These are phyloP conservation scores for Symbiodinium natans DNA, from an alignment of 73 alveolate genomes.

Conservation along the genomic window DNA sequence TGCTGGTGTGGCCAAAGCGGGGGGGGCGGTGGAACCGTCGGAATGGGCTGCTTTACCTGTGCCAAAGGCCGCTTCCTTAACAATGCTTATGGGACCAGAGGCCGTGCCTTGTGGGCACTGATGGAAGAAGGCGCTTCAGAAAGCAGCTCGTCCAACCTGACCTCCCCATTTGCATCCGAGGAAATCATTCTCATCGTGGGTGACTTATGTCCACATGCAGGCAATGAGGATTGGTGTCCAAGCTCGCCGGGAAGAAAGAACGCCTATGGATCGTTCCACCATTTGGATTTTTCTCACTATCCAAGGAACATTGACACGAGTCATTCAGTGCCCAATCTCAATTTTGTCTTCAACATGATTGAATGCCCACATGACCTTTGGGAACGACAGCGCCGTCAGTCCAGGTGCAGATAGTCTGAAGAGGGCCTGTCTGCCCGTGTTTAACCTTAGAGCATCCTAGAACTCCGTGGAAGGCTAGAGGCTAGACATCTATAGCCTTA, in stretches of 20 bases:
- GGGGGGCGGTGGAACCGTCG: conserved; percentile 7
- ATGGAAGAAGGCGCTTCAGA: not conserved
- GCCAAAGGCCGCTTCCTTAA: conserved; percentile 59
- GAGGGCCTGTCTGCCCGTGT: no score
- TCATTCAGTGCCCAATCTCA: conserved; percentile 43
- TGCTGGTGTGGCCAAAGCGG: conserved; percentile 35
- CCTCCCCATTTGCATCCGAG: conserved; percentile 4
- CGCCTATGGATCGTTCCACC: conserved; percentile 81
- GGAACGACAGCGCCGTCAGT: conserved; percentile 37
- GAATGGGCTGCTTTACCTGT: conserved; percentile 89
- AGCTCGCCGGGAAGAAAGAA: not conserved
- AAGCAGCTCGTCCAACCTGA: not conserved
- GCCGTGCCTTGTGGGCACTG: not conserved
- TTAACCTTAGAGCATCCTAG: no score
- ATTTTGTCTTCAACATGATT: conserved; percentile 48
- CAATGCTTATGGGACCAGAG: not conserved
- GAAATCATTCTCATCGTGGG: conserved; percentile 61
- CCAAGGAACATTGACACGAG: conserved; percentile 29
- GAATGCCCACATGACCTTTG: conserved; percentile 53
- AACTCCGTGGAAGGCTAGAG: no score
- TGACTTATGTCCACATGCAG: conserved; percentile 61
- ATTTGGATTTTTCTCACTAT: conserved; percentile 65
- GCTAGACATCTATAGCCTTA: no score
- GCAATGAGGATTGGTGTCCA: conserved; percentile 37
- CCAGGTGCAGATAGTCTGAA: not conserved